Evolutionary conservation across 768 basidiomycete genomes (phyloP), one percentile per base, ranked within the genome.

Genomic region (Infundibulicybe gibba): DNA sequence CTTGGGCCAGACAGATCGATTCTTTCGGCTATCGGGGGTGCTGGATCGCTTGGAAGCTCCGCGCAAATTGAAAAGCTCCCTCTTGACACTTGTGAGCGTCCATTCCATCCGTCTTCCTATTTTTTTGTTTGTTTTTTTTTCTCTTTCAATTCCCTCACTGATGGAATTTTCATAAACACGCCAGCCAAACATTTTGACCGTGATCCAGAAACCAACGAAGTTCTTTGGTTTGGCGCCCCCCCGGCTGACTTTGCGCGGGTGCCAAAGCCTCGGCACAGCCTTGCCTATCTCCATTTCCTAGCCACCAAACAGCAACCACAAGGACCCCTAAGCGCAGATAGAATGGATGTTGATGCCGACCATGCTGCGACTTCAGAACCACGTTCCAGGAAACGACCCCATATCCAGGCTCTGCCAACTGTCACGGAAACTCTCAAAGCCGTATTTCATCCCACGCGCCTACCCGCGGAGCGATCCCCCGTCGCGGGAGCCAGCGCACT

Each of bases 151-250:
- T 54, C 15, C 20, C 15, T 32, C 43, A 11, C 48, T 12, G 4
- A 25, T 8, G 8, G n/a, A 25, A 25, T 25, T 3, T 25, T 25
- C 25, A 4, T 8, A 25, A 25, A 25, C 25, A 25, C 25, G 25
- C 8, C 54, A 93, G 91, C 81, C 13, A 76, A 75, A 49, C 73
- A 88, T 39, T 94, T 97, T 62, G 90, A 94, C 52, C 77, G 87
- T 9, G 90, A 94, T 54, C 83, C 90, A 0, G 79, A 81, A 37
- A 86, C 89, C 20, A 85, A 86, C 55, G 84, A 93, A 59, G 72
- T 94, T 6, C 67, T 97, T 40, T 97, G 94, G 94, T 97, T 97
- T 63, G 77, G 87, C 1, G 87, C 85, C 1, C 85, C 94, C 3
- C 91, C 94, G 0, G 59, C 91, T 47, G 76, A 90, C 55, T 60